Conservation (phyloP, 768 basidiomycete genomes). For the Panaeolus papilionaceus region DNA sequence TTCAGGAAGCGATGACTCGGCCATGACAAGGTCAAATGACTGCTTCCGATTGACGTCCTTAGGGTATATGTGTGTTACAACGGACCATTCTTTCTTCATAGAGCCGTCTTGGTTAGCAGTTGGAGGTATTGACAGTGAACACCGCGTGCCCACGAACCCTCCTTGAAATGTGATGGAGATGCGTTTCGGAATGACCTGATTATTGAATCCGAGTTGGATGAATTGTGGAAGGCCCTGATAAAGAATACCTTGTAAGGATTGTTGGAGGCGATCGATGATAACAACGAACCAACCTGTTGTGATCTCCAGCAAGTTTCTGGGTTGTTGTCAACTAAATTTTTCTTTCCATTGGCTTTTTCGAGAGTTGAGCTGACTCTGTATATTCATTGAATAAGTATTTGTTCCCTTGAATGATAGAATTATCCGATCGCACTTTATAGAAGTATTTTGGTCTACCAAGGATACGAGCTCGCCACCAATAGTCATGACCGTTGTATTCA, state of each 20-base stretch:
- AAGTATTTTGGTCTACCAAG: slow-evolving; percentile 50
- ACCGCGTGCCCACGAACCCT: slow-evolving; percentile 80
- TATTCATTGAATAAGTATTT: slow-evolving; percentile 17
- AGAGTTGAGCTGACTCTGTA: slow-evolving; percentile 80
- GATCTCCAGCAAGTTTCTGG: slow-evolving; percentile 89
- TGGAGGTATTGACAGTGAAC: slow-evolving; percentile 50
- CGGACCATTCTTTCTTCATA: slow-evolving; percentile 50
- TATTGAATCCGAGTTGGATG: slow-evolving; percentile 66
- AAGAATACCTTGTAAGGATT: not conserved
- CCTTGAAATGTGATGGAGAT: slow-evolving; percentile 82
- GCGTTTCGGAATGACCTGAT: slow-evolving; percentile 58
- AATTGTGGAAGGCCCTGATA: slow-evolving; percentile 77
- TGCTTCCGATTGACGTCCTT: slow-evolving; percentile 83
- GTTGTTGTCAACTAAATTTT: slow-evolving; percentile 69
- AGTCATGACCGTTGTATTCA: slow-evolving; percentile 24
- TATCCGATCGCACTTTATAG: slow-evolving; percentile 53
- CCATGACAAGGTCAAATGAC: slow-evolving; percentile 57
- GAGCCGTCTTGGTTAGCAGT: slow-evolving; percentile 26
- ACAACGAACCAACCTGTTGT: slow-evolving; percentile 59
- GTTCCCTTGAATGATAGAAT: not conserved
- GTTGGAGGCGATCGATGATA: not conserved
- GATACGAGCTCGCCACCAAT: slow-evolving; percentile 36
- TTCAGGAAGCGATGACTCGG: slow-evolving; percentile 26
- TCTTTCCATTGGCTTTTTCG: slow-evolving; percentile 76
- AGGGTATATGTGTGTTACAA: slow-evolving; percentile 66